Percentiles rank a stretch among this genome's conserved stretches.
Evolutionary conservation across 2,329 filamentous ascomycete species (phyloP).

Genomic region (Trichoderma gracile): DNA sequence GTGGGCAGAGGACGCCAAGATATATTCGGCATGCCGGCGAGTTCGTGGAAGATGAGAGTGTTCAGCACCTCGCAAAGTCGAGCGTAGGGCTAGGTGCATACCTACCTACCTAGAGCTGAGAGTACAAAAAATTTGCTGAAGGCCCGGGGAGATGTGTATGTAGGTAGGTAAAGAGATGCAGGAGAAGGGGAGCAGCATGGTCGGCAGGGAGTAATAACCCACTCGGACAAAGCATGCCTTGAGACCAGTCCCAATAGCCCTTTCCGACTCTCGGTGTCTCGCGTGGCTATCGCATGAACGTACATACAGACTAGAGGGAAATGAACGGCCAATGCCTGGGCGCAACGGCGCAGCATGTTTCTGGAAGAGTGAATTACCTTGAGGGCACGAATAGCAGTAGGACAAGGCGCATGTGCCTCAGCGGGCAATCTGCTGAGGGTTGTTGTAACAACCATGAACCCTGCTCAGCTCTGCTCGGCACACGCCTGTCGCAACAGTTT

Average conservation of each 20-base stretch:
- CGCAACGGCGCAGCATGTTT: constrained; percentile 15
- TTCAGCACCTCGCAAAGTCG: no score
- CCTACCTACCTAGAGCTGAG: no score
- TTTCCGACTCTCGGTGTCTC: constrained; percentile 21
- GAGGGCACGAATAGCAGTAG: not conserved
- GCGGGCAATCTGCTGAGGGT: constrained; percentile 17
- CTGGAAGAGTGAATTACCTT: constrained; percentile 24
- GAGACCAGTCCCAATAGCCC: not conserved
- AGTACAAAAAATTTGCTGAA: no score
- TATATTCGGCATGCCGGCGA: no score
- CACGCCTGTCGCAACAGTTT: constrained; percentile 8
- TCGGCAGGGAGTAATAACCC: not conserved
- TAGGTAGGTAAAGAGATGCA: no score
- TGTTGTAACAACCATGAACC: constrained; percentile 17
- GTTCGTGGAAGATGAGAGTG: no score
- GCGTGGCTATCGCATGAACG: constrained; percentile 23
- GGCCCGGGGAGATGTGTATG: no score
- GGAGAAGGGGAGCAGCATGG: not conserved
- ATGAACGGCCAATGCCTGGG: constrained; percentile 24
- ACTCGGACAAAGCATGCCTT: not conserved
- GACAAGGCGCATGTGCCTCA: constrained; percentile 16
- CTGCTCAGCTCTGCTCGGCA: constrained; percentile 1
- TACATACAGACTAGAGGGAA: constrained; percentile 8
- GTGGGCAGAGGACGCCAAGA: no score
- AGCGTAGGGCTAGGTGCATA: no score